Base-by-base conservation (phyloP, 371 early-diverging fungal species). In the Mortierella sp. region DNA sequence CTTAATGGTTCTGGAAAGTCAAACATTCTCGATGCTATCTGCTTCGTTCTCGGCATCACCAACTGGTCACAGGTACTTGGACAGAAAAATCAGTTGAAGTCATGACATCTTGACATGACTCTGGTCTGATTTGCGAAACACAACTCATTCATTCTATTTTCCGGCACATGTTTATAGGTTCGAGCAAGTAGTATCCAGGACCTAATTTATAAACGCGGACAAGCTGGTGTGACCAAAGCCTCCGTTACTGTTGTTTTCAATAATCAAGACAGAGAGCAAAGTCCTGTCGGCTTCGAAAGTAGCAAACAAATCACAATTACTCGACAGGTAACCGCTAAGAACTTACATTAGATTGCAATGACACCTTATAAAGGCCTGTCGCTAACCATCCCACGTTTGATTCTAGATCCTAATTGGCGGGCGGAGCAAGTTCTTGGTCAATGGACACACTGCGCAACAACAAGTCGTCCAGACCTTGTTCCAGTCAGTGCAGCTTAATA, bases 1-100 rank as follows among this genome's bases (percentile, higher is more conserved):
- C 90, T 99, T 47, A 99, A 99, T 84, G 99, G 99, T 28, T 96
- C 98, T 6, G 99, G 99, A 51, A 99, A 99, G 85, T 98, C 98
- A 24, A 99, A 99, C 87, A 96, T 99, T 63, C 88, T 99, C 32
- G 99, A 99, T 84, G 98, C 99, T 30, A 98, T 99, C 77, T 97
- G 99, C 80, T 99, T 99, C 88, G 99, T 97, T 8, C 89, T 99
- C 26, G 99, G 99, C 26, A 96, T 99, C 60, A 94, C 96, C 66
- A 95, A 96, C 69, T 85, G 96, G 61, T 90, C 93, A 18, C 94
- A 94, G 84, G 95, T 94, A 89, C 35, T 8, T 43, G 10, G 6
- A 12, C 43, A 43, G 43, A 11, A 43, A 43, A 14, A 10, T 43
- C 11, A 16, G 0, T 16, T 11, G 3, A 43, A 43, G 4, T 11